Evolutionary conservation across 176 grass and related monocot species (phyloP), one percentile per base, ranked within the genome.

Genomic region (Phoenix roebelenii): DNA sequence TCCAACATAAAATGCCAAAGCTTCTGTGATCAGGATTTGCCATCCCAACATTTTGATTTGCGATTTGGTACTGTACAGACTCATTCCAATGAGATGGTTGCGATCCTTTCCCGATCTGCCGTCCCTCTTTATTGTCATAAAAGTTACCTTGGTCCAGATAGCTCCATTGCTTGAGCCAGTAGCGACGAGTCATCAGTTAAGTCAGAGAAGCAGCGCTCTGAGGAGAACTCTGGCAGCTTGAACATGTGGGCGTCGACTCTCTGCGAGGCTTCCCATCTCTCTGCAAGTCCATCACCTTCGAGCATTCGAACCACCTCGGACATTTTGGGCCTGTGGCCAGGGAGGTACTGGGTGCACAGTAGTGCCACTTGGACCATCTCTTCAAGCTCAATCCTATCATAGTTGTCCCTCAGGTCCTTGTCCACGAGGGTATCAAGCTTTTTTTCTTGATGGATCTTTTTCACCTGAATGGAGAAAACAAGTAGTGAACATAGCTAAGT

Each of bases 371-470:
- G 81, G 53, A 92, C 84, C 84, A 98, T 92, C 70, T 98, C 93
- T 72, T 92, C 87, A 2, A 98, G 76, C 57, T 98, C 93, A 3
- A 92, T 83, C 32, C 78, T 52, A 60, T 98, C 88, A 0, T 92
- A 98, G 28, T 68, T 69, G 50, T 70, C 57, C 25, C 51, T 78
- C 14, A 89, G 60, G 9, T 74, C 82, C 71, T 85, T 89, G 74
- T 98, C 88, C 3, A 92, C 85, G 25, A 98, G 70, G 67, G 83
- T 73, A 25, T 92, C 93, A 0, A 98, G 73, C 71, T 88, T 92
- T 76, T 98, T 91, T 68, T 98, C 93, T 71, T 92, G 81, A 35
- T 98, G 93, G 77, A 92, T 98, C 70, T 88, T 98, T 73, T 98
- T 98, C 79, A 98, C 93, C 93, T 98, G 78, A 72, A 62, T 63